These are phyloP conservation scores for Sistotremastrum niveocremeum DNA, from an alignment of 768 basidiomycete species.

Conservation along the genomic window DNA sequence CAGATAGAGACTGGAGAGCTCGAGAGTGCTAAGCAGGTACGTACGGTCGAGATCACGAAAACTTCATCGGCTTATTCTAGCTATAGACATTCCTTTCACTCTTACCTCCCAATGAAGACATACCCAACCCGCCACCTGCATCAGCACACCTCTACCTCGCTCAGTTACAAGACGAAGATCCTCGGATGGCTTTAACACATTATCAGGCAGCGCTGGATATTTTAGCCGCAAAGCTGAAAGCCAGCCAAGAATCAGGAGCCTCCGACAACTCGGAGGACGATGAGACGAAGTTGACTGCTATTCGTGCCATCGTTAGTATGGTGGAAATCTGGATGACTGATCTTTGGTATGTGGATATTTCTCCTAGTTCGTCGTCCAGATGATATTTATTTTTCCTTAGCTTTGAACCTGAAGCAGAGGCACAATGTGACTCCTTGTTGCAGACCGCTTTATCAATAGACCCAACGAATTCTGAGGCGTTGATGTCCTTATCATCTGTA, in stretches of 20 bases:
- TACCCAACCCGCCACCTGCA: constrained; percentile 46
- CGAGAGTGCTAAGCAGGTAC: constrained; percentile 55
- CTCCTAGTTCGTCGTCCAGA: background rate
- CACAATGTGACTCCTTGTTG: constrained; percentile 69
- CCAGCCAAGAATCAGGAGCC: constrained; percentile 43
- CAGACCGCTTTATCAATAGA: constrained; percentile 59
- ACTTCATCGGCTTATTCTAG: background rate
- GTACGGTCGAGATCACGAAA: constrained; percentile 8
- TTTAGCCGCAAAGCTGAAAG: constrained; percentile 54
- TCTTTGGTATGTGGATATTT: constrained; percentile 47
- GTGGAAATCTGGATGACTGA: constrained; percentile 98
- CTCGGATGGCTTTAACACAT: constrained; percentile 54
- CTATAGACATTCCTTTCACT: constrained; percentile 46
- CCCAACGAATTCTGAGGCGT: constrained; percentile 63
- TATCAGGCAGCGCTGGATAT: constrained; percentile 75
- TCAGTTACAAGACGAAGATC: constrained; percentile 68
- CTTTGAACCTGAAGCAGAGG: constrained; percentile 70
- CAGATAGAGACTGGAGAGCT: constrained; percentile 71
- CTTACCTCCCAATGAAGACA: constrained; percentile 46
- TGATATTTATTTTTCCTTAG: constrained; percentile 25
- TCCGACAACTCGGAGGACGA: constrained; percentile 26
- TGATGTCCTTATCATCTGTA: constrained; percentile 72
- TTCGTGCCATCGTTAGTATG: constrained; percentile 74
- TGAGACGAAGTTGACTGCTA: constrained; percentile 49
- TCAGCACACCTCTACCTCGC: constrained; percentile 85